phyloP scores from a whole-genome alignment of 495 filamentous ascomycete genomes.

The Hypoxylon fragiforme region DNA sequence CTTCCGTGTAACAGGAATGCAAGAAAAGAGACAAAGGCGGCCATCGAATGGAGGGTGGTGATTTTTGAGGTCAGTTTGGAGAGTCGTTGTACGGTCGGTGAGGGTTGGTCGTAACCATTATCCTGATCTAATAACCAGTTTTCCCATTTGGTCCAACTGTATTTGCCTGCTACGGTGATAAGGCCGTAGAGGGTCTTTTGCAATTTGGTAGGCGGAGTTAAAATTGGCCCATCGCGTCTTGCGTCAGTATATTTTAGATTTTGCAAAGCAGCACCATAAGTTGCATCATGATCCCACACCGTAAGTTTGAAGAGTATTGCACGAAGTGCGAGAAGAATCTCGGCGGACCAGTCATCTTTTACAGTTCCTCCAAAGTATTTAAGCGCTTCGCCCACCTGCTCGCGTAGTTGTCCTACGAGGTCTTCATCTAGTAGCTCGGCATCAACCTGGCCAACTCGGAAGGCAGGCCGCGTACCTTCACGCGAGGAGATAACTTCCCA shows the following conservation, averaged over 20 bases:
- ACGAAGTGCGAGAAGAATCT: conserved; percentile 78
- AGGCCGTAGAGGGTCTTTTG: conserved; percentile 87
- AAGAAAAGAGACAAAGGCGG: conserved; percentile 82
- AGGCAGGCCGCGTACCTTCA: conserved; percentile 80
- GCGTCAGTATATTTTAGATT: conserved; percentile 90
- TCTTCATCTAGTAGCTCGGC: conserved; percentile 96
- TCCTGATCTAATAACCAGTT: conserved; percentile 77
- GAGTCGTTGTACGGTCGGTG: conserved; percentile 57
- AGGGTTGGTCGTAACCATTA: conserved; percentile 65
- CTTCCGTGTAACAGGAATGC: conserved; percentile 87
- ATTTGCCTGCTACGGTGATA: conserved; percentile 83
- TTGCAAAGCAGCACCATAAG: conserved; percentile 90
- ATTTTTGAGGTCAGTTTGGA: conserved; percentile 68
- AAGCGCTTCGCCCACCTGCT: conserved; percentile 84
- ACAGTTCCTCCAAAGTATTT: conserved; percentile 77
- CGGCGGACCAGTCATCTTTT: conserved; percentile 80
- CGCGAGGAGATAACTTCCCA: conserved; percentile 75
- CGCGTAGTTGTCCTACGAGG: conserved; percentile 79
- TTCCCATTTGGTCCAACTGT: conserved; percentile 89
- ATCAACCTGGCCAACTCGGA: conserved; percentile 95
- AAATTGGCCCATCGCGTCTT: conserved; percentile 62
- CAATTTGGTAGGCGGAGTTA: conserved; percentile 64
- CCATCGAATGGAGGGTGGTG: conserved; percentile 74
- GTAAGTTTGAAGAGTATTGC: conserved; percentile 88
- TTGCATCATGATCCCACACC: conserved; percentile 94